Evolutionary conservation across 164 flowering plant genomes (phyloP).

Genomic region (Chimonanthus salicifolius): DNA sequence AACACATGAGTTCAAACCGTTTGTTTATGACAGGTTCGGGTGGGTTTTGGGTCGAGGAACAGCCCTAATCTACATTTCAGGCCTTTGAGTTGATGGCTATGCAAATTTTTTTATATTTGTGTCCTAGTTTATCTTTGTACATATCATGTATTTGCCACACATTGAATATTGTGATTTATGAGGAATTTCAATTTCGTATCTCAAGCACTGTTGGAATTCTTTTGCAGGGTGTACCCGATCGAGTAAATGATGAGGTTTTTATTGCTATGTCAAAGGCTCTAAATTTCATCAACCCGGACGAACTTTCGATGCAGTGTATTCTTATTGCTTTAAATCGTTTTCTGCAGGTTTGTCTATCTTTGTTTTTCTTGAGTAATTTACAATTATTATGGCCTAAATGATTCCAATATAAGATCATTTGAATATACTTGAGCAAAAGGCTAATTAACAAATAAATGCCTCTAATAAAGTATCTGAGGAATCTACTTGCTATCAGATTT

Average conservation of each 20-base stretch:
- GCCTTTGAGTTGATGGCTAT: neutral
- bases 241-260: constrained; percentile 88
- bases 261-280: constrained; percentile 99
- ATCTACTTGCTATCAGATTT: too few relatives aligned
- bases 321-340: constrained; percentile 93
- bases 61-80: neutral
- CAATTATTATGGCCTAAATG: neutral
- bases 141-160: neutral
- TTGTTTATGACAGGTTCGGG: too few relatives aligned
- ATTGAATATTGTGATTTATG: neutral
- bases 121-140: neutral
- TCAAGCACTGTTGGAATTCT: neutral
- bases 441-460: neutral
- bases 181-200: neutral
- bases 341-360: constrained; percentile 65
- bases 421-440: neutral
- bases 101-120: neutral
- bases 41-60: too few relatives aligned
- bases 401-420: neutral
- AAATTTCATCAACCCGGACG: constrained; percentile 97
- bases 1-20: too few relatives aligned
- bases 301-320: constrained; percentile 97
- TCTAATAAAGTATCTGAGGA: neutral
- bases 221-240: constrained; percentile 83
- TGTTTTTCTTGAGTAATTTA: neutral